phyloP scores from a whole-genome alignment of 768 basidiomycete genomes.

The Leccinum aurantiacum region DNA sequence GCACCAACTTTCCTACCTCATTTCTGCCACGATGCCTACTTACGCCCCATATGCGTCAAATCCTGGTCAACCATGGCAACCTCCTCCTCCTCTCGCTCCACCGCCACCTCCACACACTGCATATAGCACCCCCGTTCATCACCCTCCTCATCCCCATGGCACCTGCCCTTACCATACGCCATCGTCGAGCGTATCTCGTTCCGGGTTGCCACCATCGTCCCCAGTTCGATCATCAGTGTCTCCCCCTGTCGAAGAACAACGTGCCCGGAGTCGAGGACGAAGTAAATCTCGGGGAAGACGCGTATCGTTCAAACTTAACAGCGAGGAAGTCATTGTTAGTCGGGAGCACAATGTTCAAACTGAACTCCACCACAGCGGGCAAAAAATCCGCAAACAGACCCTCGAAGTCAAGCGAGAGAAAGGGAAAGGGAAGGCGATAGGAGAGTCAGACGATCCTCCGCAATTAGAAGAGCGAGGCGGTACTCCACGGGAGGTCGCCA shows the following conservation, averaged over 20 bases:
- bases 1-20: conserved; percentile 40
- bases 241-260: conserved; percentile 32
- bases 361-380: conserved; percentile 5
- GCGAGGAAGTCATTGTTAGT: conserved; percentile 16
- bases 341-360: conserved; percentile 11
- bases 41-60: conserved; percentile 19
- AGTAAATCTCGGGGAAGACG: conserved; percentile 55
- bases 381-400: conserved; percentile 6
- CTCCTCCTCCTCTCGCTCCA: conserved; percentile 1
- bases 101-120: conserved; percentile 3
- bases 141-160: conserved; percentile 18
- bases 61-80: conserved; percentile 26
- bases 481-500: conserved; percentile 11
- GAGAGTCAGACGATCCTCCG: conserved; percentile 1
- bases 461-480: conserved; percentile 17
- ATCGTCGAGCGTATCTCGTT: conserved; percentile 46
- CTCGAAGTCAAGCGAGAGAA: conserved; percentile 17
- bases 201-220: conserved; percentile 53
- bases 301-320: conserved; percentile 55
- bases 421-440: conserved; percentile 16
- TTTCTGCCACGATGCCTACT: conserved; percentile 33
- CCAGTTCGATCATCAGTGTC: conserved; percentile 43
- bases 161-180: conserved; percentile 20
- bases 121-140: conserved; percentile 13
- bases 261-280: conserved; percentile 41